These are phyloP conservation scores for Vitis riparia DNA, from an alignment of 164 flowering plant species.

Conservation along the genomic window DNA sequence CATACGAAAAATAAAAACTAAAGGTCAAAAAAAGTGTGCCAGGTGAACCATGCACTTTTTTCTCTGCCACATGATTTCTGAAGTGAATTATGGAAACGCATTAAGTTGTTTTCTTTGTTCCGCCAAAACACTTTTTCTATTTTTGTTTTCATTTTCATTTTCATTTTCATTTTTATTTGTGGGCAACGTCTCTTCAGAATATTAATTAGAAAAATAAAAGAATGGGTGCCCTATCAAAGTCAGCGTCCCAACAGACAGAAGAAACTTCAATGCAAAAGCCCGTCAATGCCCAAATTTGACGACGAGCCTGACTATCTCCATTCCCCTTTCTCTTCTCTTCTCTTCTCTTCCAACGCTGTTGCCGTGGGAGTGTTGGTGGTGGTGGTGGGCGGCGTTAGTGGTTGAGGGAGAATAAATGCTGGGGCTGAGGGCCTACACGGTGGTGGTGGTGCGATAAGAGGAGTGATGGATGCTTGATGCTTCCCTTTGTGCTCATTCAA, in stretches of 20 bases:
- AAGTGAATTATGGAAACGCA: too few relatives aligned
- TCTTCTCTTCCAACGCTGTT: background rate
- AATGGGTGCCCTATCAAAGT: conserved; percentile 13
- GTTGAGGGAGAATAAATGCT: conserved; percentile 35
- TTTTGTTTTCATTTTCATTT: background rate
- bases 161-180: background rate
- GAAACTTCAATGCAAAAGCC: conserved; percentile 14
- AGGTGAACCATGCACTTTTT: too few relatives aligned
- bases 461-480: background rate
- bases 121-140: too few relatives aligned
- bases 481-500: background rate
- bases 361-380: background rate
- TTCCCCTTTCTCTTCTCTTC: background rate
- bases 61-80: too few relatives aligned
- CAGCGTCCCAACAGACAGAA: conserved; percentile 17
- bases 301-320: background rate
- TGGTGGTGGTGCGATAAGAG: conserved; percentile 4
- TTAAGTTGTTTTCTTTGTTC: too few relatives aligned
- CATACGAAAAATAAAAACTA: too few relatives aligned
- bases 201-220: background rate
- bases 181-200: too few relatives aligned
- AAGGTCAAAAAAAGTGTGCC: too few relatives aligned
- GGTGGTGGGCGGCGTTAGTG: conserved; percentile 14
- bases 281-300: background rate
- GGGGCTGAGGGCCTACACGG: conserved; percentile 1